These are phyloP conservation scores for Apostasia shenzhenica DNA, from an alignment of 106 monocot genomes.

Conservation along the genomic window DNA sequence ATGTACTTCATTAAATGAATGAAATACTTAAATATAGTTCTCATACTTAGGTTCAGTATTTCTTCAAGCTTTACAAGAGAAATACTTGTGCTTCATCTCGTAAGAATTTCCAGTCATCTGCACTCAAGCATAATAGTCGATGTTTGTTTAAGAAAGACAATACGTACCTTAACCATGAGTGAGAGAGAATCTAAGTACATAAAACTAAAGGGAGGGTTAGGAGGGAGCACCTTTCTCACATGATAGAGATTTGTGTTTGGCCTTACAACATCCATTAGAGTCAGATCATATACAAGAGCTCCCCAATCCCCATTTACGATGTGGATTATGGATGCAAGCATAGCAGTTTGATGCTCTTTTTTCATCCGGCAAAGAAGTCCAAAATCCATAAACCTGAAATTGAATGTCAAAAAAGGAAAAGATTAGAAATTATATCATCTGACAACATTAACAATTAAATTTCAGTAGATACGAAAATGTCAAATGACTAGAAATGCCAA, in stretches of 20 bases:
- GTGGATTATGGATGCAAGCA: constrained; percentile 88
- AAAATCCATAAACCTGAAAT: constrained; percentile 91
- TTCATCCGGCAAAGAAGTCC: constrained; percentile 95
- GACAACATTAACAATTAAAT: too few species aligned
- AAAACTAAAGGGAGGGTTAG: neutral
- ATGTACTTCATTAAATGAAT: too few species aligned
- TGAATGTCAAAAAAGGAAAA: neutral
- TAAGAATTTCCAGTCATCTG: too few species aligned
- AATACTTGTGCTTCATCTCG: too few species aligned
- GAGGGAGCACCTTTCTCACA: constrained; percentile 58
- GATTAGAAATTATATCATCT: neutral
- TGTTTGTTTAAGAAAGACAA: too few species aligned
- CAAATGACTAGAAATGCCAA: too few species aligned
- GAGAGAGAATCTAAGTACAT: neutral
- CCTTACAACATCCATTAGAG: constrained; percentile 76
- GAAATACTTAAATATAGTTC: too few species aligned
- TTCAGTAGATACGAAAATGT: too few species aligned
- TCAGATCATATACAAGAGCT: constrained; percentile 72
- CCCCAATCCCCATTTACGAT: constrained; percentile 88
- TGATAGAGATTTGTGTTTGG: constrained; percentile 52
- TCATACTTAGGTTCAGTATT: too few species aligned
- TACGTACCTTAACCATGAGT: too few species aligned
- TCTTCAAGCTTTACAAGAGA: too few species aligned
- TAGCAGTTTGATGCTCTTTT: constrained; percentile 81
- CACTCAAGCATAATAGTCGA: too few species aligned